A percentile compares a stretch with the other conserved stretches of the same genome.
Evolutionary conservation across 352 stramenopile genomes (phyloP).

Genomic region (Phytophthora citrophthora): DNA sequence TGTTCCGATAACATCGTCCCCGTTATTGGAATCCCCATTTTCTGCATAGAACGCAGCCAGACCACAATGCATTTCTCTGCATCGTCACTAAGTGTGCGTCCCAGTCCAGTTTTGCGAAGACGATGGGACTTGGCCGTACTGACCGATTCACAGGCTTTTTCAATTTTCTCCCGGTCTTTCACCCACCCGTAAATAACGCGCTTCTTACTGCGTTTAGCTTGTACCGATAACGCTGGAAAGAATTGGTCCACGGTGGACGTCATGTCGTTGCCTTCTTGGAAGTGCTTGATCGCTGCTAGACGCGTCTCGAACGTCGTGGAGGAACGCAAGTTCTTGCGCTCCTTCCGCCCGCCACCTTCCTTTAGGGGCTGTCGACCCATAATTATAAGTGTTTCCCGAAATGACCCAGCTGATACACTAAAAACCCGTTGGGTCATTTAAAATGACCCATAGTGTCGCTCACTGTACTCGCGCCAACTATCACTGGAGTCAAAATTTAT

Average conservation of each 20-base stretch:
- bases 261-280: conserved; percentile 35
- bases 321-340: conserved; percentile 40
- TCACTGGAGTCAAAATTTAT: no score
- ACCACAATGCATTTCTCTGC: conserved; percentile 48
- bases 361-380: conserved; percentile 37
- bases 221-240: conserved; percentile 28
- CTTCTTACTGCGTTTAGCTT: conserved; percentile 46
- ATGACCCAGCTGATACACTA: no score
- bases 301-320: conserved; percentile 44
- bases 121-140: conserved; percentile 41
- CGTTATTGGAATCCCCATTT: conserved; percentile 34
- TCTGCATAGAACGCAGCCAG: conserved; percentile 42
- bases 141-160: conserved; percentile 41
- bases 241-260: conserved; percentile 35
- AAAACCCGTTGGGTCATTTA: no score
- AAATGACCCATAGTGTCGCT: no score
- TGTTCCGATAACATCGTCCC: conserved; percentile 37
- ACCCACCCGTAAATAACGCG: conserved; percentile 46
- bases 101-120: conserved; percentile 34
- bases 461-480: no score
- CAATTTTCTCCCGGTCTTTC: conserved; percentile 38
- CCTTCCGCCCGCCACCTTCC: conserved; percentile 34
- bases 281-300: conserved; percentile 39
- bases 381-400: no score
- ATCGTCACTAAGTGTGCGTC: conserved; percentile 35